Evolutionary conservation across 1,284 basidiomycete genomes (phyloP).

Genomic region (Sporisorium graminicola): DNA sequence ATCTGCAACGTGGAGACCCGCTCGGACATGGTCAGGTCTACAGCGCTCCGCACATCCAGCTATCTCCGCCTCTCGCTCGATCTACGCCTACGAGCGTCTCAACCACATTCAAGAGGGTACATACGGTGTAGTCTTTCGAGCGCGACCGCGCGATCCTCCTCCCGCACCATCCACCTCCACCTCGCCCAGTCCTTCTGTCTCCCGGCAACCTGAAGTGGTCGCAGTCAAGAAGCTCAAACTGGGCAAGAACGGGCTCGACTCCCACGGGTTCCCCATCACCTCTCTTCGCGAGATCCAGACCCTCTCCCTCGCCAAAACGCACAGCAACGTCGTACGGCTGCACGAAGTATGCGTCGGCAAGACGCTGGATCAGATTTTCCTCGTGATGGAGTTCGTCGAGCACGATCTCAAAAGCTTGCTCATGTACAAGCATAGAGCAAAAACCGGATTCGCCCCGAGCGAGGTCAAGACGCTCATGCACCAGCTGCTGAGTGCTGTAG

Average conservation of each 20-base stretch:
- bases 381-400: conserved; percentile 99
- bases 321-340: conserved; percentile 94
- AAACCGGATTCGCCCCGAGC: conserved; percentile 91
- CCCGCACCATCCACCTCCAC: background rate
- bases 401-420: conserved; percentile 97
- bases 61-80: conserved; percentile 57
- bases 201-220: conserved; percentile 71
- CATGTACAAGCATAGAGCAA: conserved; percentile 78
- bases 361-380: conserved; percentile 98
- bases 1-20: background rate
- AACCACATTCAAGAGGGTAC: conserved; percentile 99
- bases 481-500: conserved; percentile 92
- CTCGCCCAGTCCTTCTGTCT: background rate
- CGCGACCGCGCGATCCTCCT: conserved; percentile 71
- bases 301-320: conserved; percentile 78
- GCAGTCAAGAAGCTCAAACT: conserved; percentile 98
- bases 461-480: conserved; percentile 97
- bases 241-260: conserved; percentile 80
- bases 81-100: conserved; percentile 71
- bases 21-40: conserved; percentile 14
- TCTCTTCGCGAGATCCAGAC: conserved; percentile 94
- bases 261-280: conserved; percentile 95
- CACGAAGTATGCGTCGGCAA: conserved; percentile 99
- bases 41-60: conserved; percentile 46
- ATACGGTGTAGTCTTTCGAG: conserved; percentile 96